A percentile compares a stretch with the other conserved stretches of the same genome.
These are phyloP conservation scores for Phytophthora rubi DNA, from an alignment of 352 stramenopile species.

Conservation along the genomic window DNA sequence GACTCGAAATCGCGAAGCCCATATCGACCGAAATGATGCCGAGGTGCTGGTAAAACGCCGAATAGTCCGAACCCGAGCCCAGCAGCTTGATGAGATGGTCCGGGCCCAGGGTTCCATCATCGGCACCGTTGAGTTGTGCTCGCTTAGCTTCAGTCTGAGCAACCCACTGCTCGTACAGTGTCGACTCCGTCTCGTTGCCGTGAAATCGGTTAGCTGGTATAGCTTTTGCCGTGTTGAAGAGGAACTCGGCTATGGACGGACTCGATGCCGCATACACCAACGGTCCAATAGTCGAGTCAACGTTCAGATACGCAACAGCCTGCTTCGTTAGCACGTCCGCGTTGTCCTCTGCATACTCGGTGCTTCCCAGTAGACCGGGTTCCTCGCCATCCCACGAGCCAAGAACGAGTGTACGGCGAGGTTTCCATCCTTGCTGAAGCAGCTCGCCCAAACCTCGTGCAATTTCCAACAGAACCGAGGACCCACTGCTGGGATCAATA, in stretches of 20 bases:
- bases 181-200: slow-evolving; percentile 34
- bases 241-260: slow-evolving; percentile 68
- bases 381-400: slow-evolving; percentile 87
- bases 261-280: slow-evolving; percentile 55
- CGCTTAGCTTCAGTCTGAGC: slow-evolving; percentile 12
- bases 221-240: slow-evolving; percentile 58
- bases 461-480: slow-evolving; percentile 76
- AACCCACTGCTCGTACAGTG: slow-evolving; percentile 44
- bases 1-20: slow-evolving; percentile 21
- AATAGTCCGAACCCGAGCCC: slow-evolving; percentile 68
- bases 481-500: slow-evolving; percentile 87
- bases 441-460: slow-evolving; percentile 66
- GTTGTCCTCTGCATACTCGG: slow-evolving; percentile 83
- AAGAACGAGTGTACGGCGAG: slow-evolving; percentile 68
- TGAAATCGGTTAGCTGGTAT: slow-evolving; percentile 61
- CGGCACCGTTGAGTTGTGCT: slow-evolving; percentile 6
- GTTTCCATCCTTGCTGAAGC: slow-evolving; percentile 66
- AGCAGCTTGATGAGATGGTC: slow-evolving; percentile 57
- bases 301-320: slow-evolving; percentile 87
- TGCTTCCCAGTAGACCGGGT: slow-evolving; percentile 80
- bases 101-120: slow-evolving; percentile 26
- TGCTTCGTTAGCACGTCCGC: slow-evolving; percentile 52
- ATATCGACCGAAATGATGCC: slow-evolving; percentile 66
- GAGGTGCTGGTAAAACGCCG: slow-evolving; percentile 83
- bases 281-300: slow-evolving; percentile 73